phyloP scores from a whole-genome alignment of 108 stramenopile species.

The Fragilariopsis cylindrus region DNA sequence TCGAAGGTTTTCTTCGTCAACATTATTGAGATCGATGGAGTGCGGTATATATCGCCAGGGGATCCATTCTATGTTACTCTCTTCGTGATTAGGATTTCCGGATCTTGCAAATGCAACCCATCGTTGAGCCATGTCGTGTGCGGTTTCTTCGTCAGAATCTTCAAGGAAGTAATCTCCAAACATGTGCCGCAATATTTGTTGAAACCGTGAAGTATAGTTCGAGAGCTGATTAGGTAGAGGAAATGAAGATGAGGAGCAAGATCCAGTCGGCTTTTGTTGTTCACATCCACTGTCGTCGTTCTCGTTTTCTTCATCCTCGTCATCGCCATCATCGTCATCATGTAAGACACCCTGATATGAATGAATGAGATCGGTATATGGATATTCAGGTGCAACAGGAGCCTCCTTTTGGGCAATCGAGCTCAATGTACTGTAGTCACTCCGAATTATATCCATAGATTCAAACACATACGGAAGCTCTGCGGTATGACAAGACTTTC shows the following conservation, averaged over 20 bases:
- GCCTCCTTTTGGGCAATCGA: constrained; percentile 54
- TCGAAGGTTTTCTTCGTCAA: constrained; percentile 14
- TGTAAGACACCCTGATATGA: constrained; percentile 50
- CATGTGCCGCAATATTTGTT: constrained; percentile 51
- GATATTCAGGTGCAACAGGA: constrained; percentile 59
- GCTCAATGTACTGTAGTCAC: constrained; percentile 57
- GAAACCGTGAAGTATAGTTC: constrained; percentile 41
- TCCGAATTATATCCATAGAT: constrained; percentile 65
- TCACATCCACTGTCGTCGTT: constrained; percentile 5
- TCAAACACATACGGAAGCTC: constrained; percentile 87
- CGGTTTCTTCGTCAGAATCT: constrained; percentile 69
- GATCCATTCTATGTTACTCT: constrained; percentile 50
- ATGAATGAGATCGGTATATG: constrained; percentile 53
- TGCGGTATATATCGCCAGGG: constrained; percentile 55
- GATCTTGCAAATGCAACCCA: constrained; percentile 61
- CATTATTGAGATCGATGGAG: neutral
- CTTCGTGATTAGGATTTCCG: constrained; percentile 63
- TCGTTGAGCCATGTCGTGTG: constrained; percentile 58
- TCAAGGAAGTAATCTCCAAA: constrained; percentile 69
- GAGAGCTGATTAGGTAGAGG: constrained; percentile 14
- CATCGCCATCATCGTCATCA: constrained; percentile 23
- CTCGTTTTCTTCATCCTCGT: constrained; percentile 18
- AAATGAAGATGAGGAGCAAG: constrained; percentile 2
- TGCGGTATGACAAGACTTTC: constrained; percentile 82
- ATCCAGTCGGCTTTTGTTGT: neutral